phyloP scores from a whole-genome alignment of 106 monocot species.

The Cymbidium sinense region DNA sequence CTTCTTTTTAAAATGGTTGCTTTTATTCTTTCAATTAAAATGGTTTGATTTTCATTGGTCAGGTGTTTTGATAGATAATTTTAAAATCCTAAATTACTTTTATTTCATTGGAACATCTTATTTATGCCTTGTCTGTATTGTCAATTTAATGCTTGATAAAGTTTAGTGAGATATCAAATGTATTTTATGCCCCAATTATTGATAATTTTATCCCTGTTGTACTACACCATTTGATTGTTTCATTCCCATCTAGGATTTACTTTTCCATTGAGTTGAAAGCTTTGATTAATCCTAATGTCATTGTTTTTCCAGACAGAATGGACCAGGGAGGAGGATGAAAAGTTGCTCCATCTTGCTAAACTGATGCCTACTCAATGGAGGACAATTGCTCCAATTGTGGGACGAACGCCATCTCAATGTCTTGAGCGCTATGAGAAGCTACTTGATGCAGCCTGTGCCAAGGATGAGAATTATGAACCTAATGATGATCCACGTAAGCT shows the following conservation, averaged over 20 bases:
- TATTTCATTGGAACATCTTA: background rate
- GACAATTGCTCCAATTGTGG: conserved; percentile 98
- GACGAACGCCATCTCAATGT: conserved; percentile 91
- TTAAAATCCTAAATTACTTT: background rate
- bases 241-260: background rate
- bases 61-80: background rate
- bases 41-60: background rate
- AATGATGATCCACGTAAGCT: conserved; percentile 89
- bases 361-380: conserved; percentile 99
- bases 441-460: conserved; percentile 89
- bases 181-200: background rate
- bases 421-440: conserved; percentile 97
- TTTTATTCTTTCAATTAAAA: background rate
- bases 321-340: conserved; percentile 99
- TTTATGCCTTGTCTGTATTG: background rate
- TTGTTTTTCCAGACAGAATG: conserved; percentile 78
- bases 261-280: background rate
- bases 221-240: background rate
- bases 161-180: background rate
- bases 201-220: background rate
- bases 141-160: background rate
- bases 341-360: conserved; percentile 92
- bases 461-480: conserved; percentile 91
- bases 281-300: conserved; percentile 5
- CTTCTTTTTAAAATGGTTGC: background rate